Evolutionary conservation across 768 basidiomycete species (phyloP), one percentile per base, ranked within the genome.

Genomic region (Suillus plorans): DNA sequence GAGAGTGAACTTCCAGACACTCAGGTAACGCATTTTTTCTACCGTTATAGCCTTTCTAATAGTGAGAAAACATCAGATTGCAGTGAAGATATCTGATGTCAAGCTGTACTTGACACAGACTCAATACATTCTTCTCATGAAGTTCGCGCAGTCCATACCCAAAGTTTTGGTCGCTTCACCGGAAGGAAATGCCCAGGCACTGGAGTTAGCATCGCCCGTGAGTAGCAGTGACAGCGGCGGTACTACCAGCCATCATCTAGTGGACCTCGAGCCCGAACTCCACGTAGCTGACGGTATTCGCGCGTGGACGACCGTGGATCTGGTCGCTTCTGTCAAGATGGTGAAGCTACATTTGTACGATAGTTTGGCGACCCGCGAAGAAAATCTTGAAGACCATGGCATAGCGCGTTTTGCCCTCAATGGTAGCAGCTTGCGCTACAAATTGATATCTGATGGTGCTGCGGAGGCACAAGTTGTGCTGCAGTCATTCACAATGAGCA

Each of bases 291-390:
- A 74, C 6, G 67, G 69, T 42, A 67, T 64, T n/a, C 73, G 69
- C 14, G 77, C 80, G 25, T 89, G 89, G 89, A 85, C 88, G 13
- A 82, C 84, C 1, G 52, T 96, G 49, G 93, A 96, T 73, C 71
- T 97, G 50, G 82, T 88, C 20, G 86, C 98, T 63, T 82, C 82
- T 3, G 79, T 98, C 59, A 80, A 84, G 57, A 79, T 86, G 0
- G 83, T 98, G 70, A 91, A 89, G 69, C 81, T 99, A 16, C 94
- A 98, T 70, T 80, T 99, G 14, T 99, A 94, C 75, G 94, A 92
- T 66, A 80, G 75, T 7, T 77, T 77, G 49, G 95, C 91, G 1
- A 82, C 81, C 16, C 78, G 79, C 3, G 82, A 86, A 56, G 69
- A 78, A 9, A 85, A 84, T 65, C 74, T 96, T 63, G 86, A 87